Evolutionary conservation across 495 filamentous ascomycete species (phyloP).

Genomic region (Aspergillus nidulans): DNA sequence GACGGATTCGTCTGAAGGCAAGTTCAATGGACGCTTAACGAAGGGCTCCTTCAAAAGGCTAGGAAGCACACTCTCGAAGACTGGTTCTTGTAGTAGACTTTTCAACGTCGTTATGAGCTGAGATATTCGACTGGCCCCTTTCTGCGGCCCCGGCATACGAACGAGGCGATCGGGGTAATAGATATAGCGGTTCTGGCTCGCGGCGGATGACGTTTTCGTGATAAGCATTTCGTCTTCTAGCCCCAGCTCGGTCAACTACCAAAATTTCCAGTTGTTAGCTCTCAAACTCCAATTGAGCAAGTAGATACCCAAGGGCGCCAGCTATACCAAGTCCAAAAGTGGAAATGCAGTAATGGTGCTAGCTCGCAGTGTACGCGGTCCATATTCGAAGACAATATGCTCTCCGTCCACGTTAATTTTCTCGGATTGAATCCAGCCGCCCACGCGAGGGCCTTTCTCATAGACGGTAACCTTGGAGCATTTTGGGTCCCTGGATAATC

Average conservation of each 20-base stretch:
- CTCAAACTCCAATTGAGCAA: neutral
- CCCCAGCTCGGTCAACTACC: slow-evolving; percentile 60
- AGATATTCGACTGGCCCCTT: slow-evolving; percentile 18
- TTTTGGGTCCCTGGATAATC: slow-evolving; percentile 56
- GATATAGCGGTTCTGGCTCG: slow-evolving; percentile 66
- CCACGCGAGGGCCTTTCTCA: slow-evolving; percentile 63
- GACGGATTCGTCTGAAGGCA: slow-evolving; percentile 63
- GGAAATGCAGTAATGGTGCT: slow-evolving; percentile 41
- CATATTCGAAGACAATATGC: slow-evolving; percentile 74
- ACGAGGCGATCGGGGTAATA: slow-evolving; percentile 92
- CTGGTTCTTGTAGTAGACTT: slow-evolving; percentile 54
- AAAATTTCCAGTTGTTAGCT: neutral
- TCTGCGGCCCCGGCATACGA: slow-evolving; percentile 51
- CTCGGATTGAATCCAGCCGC: slow-evolving; percentile 81
- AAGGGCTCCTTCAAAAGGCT: slow-evolving; percentile 38
- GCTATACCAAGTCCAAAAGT: slow-evolving; percentile 53
- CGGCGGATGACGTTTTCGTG: slow-evolving; percentile 43
- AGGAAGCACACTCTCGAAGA: slow-evolving; percentile 50
- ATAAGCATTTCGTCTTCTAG: slow-evolving; percentile 60
- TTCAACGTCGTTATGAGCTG: slow-evolving; percentile 20
- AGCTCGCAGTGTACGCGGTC: slow-evolving; percentile 73
- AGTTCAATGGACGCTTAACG: neutral
- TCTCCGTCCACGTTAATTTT: slow-evolving; percentile 54
- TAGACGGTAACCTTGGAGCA: slow-evolving; percentile 68
- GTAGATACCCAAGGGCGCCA: neutral